Evolutionary conservation across 176 grass and related monocot species (phyloP), one percentile per base, ranked within the genome.

Genomic region (Bothriochloa decipiens): DNA sequence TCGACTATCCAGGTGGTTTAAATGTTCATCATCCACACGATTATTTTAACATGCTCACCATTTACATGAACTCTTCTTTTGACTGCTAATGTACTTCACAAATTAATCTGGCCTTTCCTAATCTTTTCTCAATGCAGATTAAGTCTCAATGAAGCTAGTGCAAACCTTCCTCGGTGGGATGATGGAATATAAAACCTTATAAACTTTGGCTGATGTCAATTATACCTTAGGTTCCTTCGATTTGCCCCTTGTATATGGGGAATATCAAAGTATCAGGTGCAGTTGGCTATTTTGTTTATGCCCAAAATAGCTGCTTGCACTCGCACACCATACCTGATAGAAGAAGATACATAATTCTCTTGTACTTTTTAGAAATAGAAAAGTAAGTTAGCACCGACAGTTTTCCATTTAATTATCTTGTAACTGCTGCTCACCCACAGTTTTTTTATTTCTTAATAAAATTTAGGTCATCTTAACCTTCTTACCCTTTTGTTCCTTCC

Each of bases 111-210:
- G 11, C 1, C 5, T 74, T 40, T 7, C 9, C 69, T 70, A 33
- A 40, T 62, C 7, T 69, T 50, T 72, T 68, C 37, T 74, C 58
- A 8, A 40, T 81, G 78, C 81, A 98, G 95, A 85, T 95, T 71
- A 88, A 43, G 92, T 98, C 82, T 98, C 23, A 98, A 98, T 55
- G 95, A 98, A 77, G 92, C 95, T 40, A 91, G 76, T 2, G 89
- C 88, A 83, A 98, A 93, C 82, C 92, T 98, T 75, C 95, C 89
- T 41, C 81, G 85, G 22, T 98, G 95, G 95, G 92, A 93, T 77
- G 84, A 93, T 39, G 92, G 80, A 60, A 89, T 87, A 92, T 97
- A n/a, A n/a, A n/a, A n/a, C n/a, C n/a, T n/a, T n/a, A n/a, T n/a
- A 81, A 64, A 25, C 76, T 36, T 37, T 69, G 50, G 22, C 68